Evolutionary conservation across 306 rosid species (phyloP), one percentile per base, ranked within the genome.

Genomic region (Sesbania bispinosa): DNA sequence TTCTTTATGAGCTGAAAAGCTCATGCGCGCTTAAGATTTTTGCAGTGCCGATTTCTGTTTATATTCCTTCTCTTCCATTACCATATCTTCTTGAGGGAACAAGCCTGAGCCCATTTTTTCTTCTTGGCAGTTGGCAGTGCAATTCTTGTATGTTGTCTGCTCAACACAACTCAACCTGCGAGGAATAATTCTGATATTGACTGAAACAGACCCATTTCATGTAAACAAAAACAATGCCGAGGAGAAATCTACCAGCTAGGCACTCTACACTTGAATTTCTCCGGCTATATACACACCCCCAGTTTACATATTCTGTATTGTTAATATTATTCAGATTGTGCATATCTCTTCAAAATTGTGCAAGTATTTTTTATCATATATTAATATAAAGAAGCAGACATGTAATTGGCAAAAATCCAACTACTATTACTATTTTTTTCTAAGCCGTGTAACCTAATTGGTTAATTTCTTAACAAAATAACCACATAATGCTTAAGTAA

Each of bases 11-110:
- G 46, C 36, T 23, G 61, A 36, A 43, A 32, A 18, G 57, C 78
- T 82, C 42, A 80, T 19, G n/a, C n/a, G 21, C 59, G 69, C 20
- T 78, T 57, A 21, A 75, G 41, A 21, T 76, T 77, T 50, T 74
- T 88, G 88, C 92, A 93, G 98, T 90, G 83, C 97, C 98, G 4
- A 59, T 88, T 70, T 82, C 97, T 39, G 85, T 93, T 68, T 90
- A 79, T 60, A 61, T 87, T 65, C 96, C 88, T 70, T 88, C 98
- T 45, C 86, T 82, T 46, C 96, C 93, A 59, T 73, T 93, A 84
- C 98, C 98, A 47, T 93, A 85, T 85, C 90, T 93, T 75, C 84
- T 85, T 1, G 75, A 43, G 41, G 83, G 83, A 71, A 72, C 96
- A 75, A 76, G 62, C 62, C 73, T 93, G 79, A 88, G 98, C 70